Evolutionary conservation across 345 rosid species (phyloP).

Genomic region (Citrus trifoliata): DNA sequence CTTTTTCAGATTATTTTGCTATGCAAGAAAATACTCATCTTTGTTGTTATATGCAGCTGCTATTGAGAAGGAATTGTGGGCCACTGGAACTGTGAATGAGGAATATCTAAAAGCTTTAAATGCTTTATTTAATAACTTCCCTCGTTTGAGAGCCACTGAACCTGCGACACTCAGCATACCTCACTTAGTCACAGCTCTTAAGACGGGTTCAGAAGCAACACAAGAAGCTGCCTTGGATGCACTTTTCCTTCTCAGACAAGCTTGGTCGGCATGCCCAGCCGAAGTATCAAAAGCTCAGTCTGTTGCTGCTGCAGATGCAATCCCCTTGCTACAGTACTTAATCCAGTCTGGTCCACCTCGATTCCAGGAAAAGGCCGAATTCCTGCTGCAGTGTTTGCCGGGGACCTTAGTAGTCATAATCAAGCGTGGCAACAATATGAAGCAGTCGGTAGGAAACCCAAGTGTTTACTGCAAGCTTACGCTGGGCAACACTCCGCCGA

Average conservation of each 20-base stretch:
- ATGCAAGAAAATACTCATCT: neutral
- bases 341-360: conserved; percentile 99
- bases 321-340: conserved; percentile 88
- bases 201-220: conserved; percentile 93
- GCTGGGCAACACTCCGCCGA: conserved; percentile 81
- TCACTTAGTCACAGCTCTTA: conserved; percentile 90
- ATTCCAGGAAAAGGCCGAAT: conserved; percentile 99
- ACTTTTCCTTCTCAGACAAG: conserved; percentile 94
- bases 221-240: conserved; percentile 99
- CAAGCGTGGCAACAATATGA: conserved; percentile 97
- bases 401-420: conserved; percentile 90
- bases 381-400: conserved; percentile 93
- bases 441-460: conserved; percentile 97
- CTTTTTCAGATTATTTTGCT: neutral
- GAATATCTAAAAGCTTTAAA: conserved; percentile 94
- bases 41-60: conserved; percentile 63
- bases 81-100: conserved; percentile 89
- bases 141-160: conserved; percentile 94
- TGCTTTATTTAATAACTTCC: conserved; percentile 89
- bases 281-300: conserved; percentile 97
- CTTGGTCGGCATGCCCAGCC: conserved; percentile 99
- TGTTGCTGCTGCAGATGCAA: conserved; percentile 97
- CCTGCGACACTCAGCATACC: conserved; percentile 98
- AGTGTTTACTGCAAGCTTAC: conserved; percentile 95
- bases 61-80: conserved; percentile 98